Evolutionary conservation across 1,284 basidiomycete species (phyloP).

Genomic region (Apiotrichum sp.): DNA sequence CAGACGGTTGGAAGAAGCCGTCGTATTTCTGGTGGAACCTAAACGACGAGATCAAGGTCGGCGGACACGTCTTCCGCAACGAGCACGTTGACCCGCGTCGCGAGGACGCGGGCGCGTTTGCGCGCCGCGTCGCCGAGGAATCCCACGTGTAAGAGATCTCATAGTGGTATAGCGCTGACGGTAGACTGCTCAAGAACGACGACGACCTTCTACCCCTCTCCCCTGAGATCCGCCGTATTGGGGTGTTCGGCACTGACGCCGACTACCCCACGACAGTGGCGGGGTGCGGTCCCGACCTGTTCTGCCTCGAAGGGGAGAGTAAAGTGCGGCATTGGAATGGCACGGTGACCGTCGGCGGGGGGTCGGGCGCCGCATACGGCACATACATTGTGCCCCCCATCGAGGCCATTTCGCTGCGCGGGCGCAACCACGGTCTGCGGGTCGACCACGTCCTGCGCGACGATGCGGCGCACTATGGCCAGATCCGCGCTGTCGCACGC

Average conservation of each 20-base stretch:
- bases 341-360: conserved; percentile 42
- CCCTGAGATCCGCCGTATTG: conserved; percentile 33
- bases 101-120: conserved; percentile 28
- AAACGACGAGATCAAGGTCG: conserved; percentile 23
- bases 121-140: conserved; percentile 35
- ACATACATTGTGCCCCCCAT: conserved; percentile 43
- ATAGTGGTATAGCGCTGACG: no score
- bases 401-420: conserved; percentile 39
- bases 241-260: conserved; percentile 41
- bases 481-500: conserved; percentile 30
- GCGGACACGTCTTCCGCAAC: conserved; percentile 27
- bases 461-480: conserved; percentile 25
- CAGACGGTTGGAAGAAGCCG: conserved; percentile 52
- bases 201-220: conserved; percentile 6
- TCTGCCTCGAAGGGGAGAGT: conserved; percentile 28
- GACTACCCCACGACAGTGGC: conserved; percentile 34
- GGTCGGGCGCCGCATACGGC: conserved; percentile 39
- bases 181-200: conserved; percentile 12
- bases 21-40: conserved; percentile 47
- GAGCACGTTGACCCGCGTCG: conserved; percentile 29
- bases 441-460: conserved; percentile 41
- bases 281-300: conserved; percentile 40
- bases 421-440: conserved; percentile 25
- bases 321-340: conserved; percentile 41
- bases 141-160: conserved; percentile 33